These are phyloP conservation scores for Chlorencoelia australis DNA, from an alignment of 2,329 filamentous ascomycete species.

Conservation along the genomic window DNA sequence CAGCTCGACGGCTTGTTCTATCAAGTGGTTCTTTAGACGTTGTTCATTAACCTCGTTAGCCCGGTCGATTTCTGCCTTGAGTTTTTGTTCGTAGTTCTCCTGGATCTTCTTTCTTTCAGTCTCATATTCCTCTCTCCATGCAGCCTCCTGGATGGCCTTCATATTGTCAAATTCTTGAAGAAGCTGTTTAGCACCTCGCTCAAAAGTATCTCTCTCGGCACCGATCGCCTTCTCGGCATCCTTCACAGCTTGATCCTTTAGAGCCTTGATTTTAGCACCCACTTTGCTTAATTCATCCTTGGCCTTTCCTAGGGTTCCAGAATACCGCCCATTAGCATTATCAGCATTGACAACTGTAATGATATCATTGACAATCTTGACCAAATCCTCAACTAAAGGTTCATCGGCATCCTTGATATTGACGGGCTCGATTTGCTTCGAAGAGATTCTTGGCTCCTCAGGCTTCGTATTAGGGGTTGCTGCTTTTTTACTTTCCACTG, in stretches of 20 bases:
- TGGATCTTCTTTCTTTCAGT: conserved; percentile 73
- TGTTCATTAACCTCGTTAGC: conserved; percentile 74
- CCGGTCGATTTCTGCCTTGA: conserved; percentile 68
- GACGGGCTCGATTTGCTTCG: conserved; percentile 68
- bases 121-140: conserved; percentile 84
- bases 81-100: conserved; percentile 67
- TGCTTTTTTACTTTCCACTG: conserved; percentile 28
- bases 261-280: conserved; percentile 62
- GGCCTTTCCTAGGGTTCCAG: conserved; percentile 69
- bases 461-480: conserved; percentile 59
- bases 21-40: conserved; percentile 71
- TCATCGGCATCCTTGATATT: conserved; percentile 68
- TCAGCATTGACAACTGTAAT: conserved; percentile 90
- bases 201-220: conserved; percentile 62
- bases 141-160: conserved; percentile 69
- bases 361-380: conserved; percentile 92
- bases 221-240: conserved; percentile 59
- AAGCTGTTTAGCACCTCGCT: conserved; percentile 78
- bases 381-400: conserved; percentile 82
- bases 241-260: conserved; percentile 62
- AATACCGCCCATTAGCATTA: conserved; percentile 66
- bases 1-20: conserved; percentile 82
- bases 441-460: conserved; percentile 53
- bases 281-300: conserved; percentile 75
- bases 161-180: conserved; percentile 76